phyloP scores from a whole-genome alignment of 495 filamentous ascomycete genomes.

The Elaphomyces granulatus region DNA sequence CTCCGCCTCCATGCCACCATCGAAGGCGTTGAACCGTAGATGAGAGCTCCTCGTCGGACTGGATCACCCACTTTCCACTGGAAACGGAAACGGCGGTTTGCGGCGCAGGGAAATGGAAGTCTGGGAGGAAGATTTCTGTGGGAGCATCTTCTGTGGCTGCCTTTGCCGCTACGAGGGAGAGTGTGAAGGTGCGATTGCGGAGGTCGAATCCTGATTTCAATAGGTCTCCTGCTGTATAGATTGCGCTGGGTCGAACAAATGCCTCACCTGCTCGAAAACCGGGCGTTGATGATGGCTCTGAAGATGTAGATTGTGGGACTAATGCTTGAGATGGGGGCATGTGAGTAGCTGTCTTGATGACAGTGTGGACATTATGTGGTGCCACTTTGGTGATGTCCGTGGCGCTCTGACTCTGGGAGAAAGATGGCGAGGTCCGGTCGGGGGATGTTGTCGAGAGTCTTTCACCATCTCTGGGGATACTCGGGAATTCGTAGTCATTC shows the following conservation, averaged over 20 bases:
- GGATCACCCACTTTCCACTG: slow-evolving; percentile 81
- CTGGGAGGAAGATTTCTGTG: slow-evolving; percentile 77
- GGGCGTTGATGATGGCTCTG: slow-evolving; percentile 40
- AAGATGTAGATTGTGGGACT: slow-evolving; percentile 38
- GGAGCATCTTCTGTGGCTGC: slow-evolving; percentile 43
- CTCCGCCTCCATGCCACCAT: slow-evolving; percentile 84
- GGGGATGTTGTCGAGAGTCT: slow-evolving; percentile 22
- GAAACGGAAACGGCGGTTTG: slow-evolving; percentile 55
- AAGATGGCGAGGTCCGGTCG: slow-evolving; percentile 41
- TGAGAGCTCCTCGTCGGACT: slow-evolving; percentile 49
- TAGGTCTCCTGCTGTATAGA: slow-evolving; percentile 55
- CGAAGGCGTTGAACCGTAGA: slow-evolving; percentile 56
- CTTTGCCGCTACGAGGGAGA: slow-evolving; percentile 44
- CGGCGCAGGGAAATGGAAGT: slow-evolving; percentile 79
- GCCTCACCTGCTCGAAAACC: slow-evolving; percentile 87
- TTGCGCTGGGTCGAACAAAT: slow-evolving; percentile 73
- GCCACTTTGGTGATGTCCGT: slow-evolving; percentile 43
- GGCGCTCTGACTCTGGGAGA: slow-evolving; percentile 39
- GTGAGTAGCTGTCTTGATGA: slow-evolving; percentile 30
- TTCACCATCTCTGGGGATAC: slow-evolving; percentile 8
- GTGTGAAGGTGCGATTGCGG: slow-evolving; percentile 53
- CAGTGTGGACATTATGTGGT: slow-evolving; percentile 57
- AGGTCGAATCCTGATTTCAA: slow-evolving; percentile 64
- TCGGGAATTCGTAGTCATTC: slow-evolving; percentile 60
- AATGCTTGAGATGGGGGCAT: slow-evolving; percentile 45